These are phyloP conservation scores for Penicillium subrubescens DNA, from an alignment of 495 filamentous ascomycete genomes.

Conservation along the genomic window DNA sequence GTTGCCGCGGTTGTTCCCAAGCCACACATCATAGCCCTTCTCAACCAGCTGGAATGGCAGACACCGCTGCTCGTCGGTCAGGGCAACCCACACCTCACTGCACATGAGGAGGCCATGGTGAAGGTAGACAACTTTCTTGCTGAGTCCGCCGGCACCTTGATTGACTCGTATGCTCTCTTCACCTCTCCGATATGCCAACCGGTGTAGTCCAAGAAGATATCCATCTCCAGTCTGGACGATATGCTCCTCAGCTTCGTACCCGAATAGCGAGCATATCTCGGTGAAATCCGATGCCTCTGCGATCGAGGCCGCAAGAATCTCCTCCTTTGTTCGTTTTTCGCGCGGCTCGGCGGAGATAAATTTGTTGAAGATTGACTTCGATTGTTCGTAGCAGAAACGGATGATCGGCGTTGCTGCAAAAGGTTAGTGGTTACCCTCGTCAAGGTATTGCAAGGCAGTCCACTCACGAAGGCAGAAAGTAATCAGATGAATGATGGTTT, in stretches of 20 bases:
- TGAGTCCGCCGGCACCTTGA: constrained; percentile 64
- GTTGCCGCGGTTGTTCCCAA: constrained; percentile 97
- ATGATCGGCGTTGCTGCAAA: constrained; percentile 72
- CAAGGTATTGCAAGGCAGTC: background rate
- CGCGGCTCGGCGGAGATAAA: constrained; percentile 70
- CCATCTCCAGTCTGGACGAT: constrained; percentile 93
- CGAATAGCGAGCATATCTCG: constrained; percentile 85
- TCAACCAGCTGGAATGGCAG: constrained; percentile 91
- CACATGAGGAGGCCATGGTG: constrained; percentile 98
- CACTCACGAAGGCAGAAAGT: constrained; percentile 84
- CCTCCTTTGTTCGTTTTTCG: constrained; percentile 54
- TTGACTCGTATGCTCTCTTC: constrained; percentile 76
- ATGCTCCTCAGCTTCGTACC: constrained; percentile 93
- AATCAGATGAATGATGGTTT: constrained; percentile 80
- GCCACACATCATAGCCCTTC: constrained; percentile 94
- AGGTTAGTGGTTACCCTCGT: constrained; percentile 22
- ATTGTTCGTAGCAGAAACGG: constrained; percentile 77
- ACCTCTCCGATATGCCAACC: constrained; percentile 77
- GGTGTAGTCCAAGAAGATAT: constrained; percentile 88
- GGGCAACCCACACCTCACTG: constrained; percentile 96
- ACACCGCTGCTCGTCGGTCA: constrained; percentile 81
- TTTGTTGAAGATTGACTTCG: constrained; percentile 79
- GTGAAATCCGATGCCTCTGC: constrained; percentile 84
- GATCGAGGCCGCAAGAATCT: constrained; percentile 48
- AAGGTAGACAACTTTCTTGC: constrained; percentile 88